Percentiles rank a stretch among this genome's conserved stretches.
Conservation (phyloP, 202 grass and related monocot genomes). For the Musa balbisiana region DNA sequence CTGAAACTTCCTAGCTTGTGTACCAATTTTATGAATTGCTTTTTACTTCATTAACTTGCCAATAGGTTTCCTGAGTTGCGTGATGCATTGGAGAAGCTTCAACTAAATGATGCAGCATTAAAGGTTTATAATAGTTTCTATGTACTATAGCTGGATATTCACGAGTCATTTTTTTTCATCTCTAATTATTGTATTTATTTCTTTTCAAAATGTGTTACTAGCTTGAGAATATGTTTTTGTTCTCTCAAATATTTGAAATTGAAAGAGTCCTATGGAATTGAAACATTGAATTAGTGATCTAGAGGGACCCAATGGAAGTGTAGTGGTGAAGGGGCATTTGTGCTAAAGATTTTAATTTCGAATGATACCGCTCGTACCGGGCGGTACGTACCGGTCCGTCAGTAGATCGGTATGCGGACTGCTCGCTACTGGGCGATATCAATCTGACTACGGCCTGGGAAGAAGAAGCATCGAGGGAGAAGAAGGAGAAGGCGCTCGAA, state of each 20-base stretch:
- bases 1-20: neutral
- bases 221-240: neutral
- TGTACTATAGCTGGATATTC: neutral
- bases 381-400: no score
- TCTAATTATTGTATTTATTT: neutral
- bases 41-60: conserved; percentile 13
- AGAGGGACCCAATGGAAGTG: no score
- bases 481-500: no score
- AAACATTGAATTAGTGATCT: no score
- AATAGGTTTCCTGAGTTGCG: conserved; percentile 86
- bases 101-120: conserved; percentile 89
- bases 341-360: no score
- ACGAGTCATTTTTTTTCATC: neutral
- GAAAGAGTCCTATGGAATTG: neutral
- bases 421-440: no score
- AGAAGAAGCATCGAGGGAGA: no score
- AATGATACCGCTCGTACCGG: no score
- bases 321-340: no score
- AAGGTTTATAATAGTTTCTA: conserved; percentile 41
- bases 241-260: neutral
- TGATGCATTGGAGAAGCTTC: conserved; percentile 88
- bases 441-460: no score
- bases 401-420: no score
- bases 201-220: neutral
- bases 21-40: conserved; percentile 16